phyloP scores from a whole-genome alignment of 202 grass and related monocot species.

The Cymbopogon flexuosus region DNA sequence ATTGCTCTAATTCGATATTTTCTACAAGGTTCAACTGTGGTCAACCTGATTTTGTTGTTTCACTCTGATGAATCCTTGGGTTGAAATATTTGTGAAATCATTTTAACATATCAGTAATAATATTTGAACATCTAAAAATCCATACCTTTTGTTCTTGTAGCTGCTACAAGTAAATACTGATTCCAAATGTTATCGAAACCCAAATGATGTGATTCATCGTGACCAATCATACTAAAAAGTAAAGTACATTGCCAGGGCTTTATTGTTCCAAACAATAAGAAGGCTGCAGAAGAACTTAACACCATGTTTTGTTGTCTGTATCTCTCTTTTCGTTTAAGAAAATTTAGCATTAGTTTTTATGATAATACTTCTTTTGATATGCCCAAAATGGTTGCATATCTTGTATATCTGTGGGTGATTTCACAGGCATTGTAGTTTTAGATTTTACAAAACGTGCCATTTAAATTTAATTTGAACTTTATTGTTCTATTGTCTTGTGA shows the following conservation, averaged over 20 bases:
- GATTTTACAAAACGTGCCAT: neutral
- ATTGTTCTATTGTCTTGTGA: conserved; percentile 18
- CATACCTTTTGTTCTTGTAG: neutral
- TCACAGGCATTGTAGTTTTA: neutral
- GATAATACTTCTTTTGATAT: conserved; percentile 14
- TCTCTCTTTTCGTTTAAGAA: neutral
- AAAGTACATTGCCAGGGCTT: conserved; percentile 4
- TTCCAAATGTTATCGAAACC: conserved; percentile 12
- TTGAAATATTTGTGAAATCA: conserved; percentile 1
- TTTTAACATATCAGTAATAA: conserved; percentile 3
- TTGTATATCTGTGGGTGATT: conserved; percentile 15
- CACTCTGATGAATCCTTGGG: neutral
- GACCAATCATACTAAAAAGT: conserved; percentile 14
- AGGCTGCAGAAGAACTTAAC: conserved; percentile 10
- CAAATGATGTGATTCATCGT: conserved; percentile 9
- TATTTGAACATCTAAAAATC: neutral
- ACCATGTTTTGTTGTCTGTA: neutral
- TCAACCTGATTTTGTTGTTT: conserved; percentile 4
- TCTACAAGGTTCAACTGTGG: neutral
- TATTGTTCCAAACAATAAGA: conserved; percentile 18
- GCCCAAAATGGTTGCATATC: neutral
- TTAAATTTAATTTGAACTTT: neutral
- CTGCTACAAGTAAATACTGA: conserved; percentile 5
- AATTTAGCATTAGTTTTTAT: neutral
- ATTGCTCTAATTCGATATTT: conserved; percentile 7